Evolutionary conservation across 2,329 filamentous ascomycete genomes (phyloP), one percentile per base, ranked within the genome.

Genomic region (Penicillium nordicum): DNA sequence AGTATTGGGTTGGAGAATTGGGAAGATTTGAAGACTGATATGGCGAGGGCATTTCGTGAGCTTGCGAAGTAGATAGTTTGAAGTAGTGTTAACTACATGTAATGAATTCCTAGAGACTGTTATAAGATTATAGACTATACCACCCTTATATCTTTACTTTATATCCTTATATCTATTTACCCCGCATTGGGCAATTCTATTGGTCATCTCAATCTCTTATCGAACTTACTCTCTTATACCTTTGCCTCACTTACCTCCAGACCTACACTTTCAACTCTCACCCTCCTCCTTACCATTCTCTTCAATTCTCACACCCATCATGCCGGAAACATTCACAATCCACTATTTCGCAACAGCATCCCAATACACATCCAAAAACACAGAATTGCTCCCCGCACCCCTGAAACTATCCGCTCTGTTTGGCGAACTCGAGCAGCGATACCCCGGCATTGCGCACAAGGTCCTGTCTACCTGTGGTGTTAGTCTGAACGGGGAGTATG

Each of bases 1-100:
- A 97, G 92, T 72, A 77, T 97, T 34, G 94, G 94, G 0, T 82
- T 97, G 32, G 94, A 99, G 79, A 84, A 83, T 45, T 88, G 89
- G 80, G 88, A 94, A 73, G 94, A 97, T 76, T 71, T 99, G 70
- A 85, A 82, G 72, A 82, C 82, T 37, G 93, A 97, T 78, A 71
- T 97, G 41, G 66, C 86, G 53, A 79, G 82, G 59, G 91, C 82
- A 0, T 86, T 93, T 55, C 79, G 80, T 70, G 82, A 79, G 18
- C 67, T 91, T 69, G 69, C 68, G 0, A n/a, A 45, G 42, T 55
- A 51, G 16, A 10, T 47, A 11, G 18, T 40, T 40, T 2, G 32
- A 44, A 6, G 9, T 43, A 40, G 18, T 29, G n/a, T 30, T 5
- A 9, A 12, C 42, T 30, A 18, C 5, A 29, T 43, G 12, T 25